Percentiles rank a stretch among this genome's conserved stretches.
phyloP scores from a whole-genome alignment of 495 filamentous ascomycete genomes.

The Penicillium cinerascens region DNA sequence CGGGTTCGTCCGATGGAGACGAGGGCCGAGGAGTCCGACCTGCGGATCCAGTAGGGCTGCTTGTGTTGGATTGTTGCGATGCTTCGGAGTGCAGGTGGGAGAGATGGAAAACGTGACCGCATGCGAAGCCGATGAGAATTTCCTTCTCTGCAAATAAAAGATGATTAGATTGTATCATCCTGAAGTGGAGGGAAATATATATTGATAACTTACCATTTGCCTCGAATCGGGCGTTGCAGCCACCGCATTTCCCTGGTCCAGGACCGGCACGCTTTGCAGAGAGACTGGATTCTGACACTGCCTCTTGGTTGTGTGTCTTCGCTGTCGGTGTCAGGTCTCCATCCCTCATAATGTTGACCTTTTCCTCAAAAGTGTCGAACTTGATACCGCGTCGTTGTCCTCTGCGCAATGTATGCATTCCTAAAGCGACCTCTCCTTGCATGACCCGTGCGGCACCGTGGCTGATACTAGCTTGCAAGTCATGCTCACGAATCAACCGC shows the following conservation, averaged over 20 bases:
- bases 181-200: background rate
- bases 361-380: slow-evolving; percentile 66
- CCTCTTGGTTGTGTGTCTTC: slow-evolving; percentile 27
- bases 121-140: slow-evolving; percentile 85
- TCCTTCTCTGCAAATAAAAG: slow-evolving; percentile 52
- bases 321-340: slow-evolving; percentile 36
- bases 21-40: slow-evolving; percentile 31
- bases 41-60: slow-evolving; percentile 11
- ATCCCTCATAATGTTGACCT: slow-evolving; percentile 5
- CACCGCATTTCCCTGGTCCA: slow-evolving; percentile 46
- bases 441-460: slow-evolving; percentile 85
- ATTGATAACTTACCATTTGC: slow-evolving; percentile 44
- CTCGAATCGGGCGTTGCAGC: slow-evolving; percentile 58
- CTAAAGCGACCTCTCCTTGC: slow-evolving; percentile 77
- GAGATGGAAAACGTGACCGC: slow-evolving; percentile 88
- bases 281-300: slow-evolving; percentile 8
- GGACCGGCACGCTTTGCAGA: slow-evolving; percentile 23
- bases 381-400: slow-evolving; percentile 82
- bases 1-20: slow-evolving; percentile 19
- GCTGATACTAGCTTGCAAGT: slow-evolving; percentile 86
- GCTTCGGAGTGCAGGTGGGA: slow-evolving; percentile 61
- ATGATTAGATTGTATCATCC: slow-evolving; percentile 1
- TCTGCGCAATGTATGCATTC: slow-evolving; percentile 70
- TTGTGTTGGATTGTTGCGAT: slow-evolving; percentile 24
- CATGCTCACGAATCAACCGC: slow-evolving; percentile 86